Conservation (phyloP, 73 alveolate genomes). For the Paramecium primaurelia region DNA sequence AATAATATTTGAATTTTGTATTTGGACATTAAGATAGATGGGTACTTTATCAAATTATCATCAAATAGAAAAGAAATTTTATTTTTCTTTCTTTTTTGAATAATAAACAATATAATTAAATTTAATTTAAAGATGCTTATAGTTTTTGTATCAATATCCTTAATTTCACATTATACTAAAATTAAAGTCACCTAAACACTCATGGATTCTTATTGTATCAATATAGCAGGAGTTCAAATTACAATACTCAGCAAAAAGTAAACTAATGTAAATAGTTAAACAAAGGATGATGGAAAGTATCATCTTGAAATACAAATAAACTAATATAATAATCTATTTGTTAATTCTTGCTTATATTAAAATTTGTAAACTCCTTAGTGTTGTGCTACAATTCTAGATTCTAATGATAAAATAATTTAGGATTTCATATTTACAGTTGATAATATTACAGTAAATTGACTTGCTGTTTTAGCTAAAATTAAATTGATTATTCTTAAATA, state of each 20-base stretch:
- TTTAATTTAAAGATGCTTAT: neutral
- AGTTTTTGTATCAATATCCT: neutral
- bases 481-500: neutral
- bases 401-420: neutral
- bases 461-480: neutral
- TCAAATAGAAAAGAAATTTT: neutral
- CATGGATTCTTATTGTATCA: neutral
- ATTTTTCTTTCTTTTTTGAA: neutral
- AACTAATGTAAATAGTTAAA: neutral
- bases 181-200: neutral
- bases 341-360: neutral
- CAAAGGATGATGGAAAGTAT: neutral
- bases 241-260: neutral
- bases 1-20: neutral
- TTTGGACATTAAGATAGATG: neutral
- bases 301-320: neutral
- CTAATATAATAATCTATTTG: neutral
- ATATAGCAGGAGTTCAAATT: neutral
- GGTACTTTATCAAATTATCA: neutral
- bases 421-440: neutral
- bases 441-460: neutral
- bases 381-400: neutral
- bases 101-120: neutral
- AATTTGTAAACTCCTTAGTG: neutral
- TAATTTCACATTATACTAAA: neutral